Evolutionary conservation across 140 eudicot genomes (phyloP).

Genomic region (Stevia rebaudiana): DNA sequence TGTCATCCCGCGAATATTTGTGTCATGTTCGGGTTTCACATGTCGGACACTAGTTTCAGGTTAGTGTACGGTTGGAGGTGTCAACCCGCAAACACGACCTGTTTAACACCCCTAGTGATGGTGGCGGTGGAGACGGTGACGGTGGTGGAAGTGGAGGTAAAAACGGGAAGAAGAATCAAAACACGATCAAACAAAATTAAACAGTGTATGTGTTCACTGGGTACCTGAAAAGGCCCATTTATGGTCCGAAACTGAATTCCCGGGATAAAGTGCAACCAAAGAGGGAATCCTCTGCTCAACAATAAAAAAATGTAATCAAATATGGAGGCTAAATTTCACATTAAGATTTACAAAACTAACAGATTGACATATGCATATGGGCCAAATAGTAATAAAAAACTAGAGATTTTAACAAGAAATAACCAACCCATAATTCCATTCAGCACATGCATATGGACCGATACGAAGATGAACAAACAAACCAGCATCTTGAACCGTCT

Average conservation of each 20-base stretch:
- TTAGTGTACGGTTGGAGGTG: no score
- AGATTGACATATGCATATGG: background rate
- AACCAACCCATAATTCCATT: conserved; percentile 80
- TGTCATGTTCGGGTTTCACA: no score
- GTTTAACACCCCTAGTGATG: no score
- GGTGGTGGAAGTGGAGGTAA: background rate
- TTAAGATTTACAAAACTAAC: background rate
- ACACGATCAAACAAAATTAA: background rate
- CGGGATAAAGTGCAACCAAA: conserved; percentile 80
- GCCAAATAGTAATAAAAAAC: conserved; percentile 3
- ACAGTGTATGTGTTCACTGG: background rate
- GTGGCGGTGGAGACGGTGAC: background rate
- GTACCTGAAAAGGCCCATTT: conserved; percentile 69
- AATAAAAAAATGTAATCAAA: conserved; percentile 8
- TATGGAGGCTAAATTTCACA: background rate
- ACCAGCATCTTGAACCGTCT: conserved; percentile 69
- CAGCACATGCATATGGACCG: conserved; percentile 97
- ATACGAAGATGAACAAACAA: conserved; percentile 73
- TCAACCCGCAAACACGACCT: no score
- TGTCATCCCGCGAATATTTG: no score
- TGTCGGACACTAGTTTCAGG: no score
- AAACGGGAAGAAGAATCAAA: background rate
- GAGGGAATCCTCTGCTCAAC: conserved; percentile 70
- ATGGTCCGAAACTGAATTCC: conserved; percentile 75
- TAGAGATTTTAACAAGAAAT: background rate